Evolutionary conservation across 2,329 filamentous ascomycete genomes (phyloP).

Genomic region (Lachnum nothofagi): DNA sequence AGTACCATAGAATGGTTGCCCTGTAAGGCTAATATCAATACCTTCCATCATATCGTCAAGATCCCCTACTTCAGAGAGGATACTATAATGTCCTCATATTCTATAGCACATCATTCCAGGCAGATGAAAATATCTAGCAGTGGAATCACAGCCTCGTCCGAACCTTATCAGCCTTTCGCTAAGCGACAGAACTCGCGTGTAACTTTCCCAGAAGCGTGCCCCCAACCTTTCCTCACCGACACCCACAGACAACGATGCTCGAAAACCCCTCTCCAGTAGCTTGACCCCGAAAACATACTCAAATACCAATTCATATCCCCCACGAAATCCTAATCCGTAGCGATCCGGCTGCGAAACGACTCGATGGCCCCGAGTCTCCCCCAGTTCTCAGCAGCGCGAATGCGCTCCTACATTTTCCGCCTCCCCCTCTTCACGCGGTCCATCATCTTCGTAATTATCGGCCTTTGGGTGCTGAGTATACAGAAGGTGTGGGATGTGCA

Average conservation of each 20-base stretch:
- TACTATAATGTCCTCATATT: no score
- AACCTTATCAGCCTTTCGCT: not conserved
- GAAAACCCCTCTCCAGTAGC: not conserved
- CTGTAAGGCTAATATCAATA: no score
- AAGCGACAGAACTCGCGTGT: not conserved
- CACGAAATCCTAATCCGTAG: no score
- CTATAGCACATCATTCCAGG: no score
- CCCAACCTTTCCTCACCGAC: not conserved
- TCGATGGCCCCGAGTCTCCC: conserved; percentile 31
- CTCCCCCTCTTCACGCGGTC: conserved; percentile 82
- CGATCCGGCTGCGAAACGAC: not conserved
- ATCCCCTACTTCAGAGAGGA: no score
- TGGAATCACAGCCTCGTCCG: conserved; percentile 12
- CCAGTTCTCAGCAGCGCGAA: conserved; percentile 64
- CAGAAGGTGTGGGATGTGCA: conserved; percentile 67
- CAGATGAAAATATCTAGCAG: no score
- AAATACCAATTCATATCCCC: not conserved
- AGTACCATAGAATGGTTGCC: no score
- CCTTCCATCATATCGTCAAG: no score
- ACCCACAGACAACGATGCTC: conserved; percentile 11
- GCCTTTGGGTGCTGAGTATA: conserved; percentile 64
- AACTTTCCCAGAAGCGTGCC: not conserved
- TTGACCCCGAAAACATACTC: conserved; percentile 2
- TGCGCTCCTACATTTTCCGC: conserved; percentile 75
- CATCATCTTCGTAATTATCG: conserved; percentile 60